These are phyloP conservation scores for Ensete glaucum DNA, from an alignment of 176 grass and related monocot genomes.

Conservation along the genomic window DNA sequence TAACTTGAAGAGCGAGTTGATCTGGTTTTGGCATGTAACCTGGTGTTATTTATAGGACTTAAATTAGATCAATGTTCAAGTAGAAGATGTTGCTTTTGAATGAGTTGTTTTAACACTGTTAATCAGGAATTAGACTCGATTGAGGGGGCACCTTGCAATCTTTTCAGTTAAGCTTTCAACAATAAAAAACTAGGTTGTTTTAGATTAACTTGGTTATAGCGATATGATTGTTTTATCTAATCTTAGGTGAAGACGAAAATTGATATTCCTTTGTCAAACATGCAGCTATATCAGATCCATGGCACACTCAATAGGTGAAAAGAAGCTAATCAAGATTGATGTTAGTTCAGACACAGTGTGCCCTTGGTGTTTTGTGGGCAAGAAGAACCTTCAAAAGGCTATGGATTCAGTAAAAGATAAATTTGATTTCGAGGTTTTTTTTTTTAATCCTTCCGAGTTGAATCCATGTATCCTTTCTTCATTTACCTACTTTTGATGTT, in stretches of 20 bases:
- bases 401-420: slow-evolving; percentile 65
- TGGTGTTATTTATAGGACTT: no score
- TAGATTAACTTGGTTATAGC: neutral
- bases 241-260: neutral
- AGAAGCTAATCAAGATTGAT: slow-evolving; percentile 72
- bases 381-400: slow-evolving; percentile 76
- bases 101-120: neutral
- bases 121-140: neutral
- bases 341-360: slow-evolving; percentile 87
- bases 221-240: neutral
- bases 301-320: slow-evolving; percentile 41
- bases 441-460: neutral
- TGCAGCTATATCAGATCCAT: slow-evolving; percentile 43
- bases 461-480: neutral
- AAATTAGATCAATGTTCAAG: no score
- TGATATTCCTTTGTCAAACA: slow-evolving; percentile 1
- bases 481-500: neutral
- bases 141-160: neutral
- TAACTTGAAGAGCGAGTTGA: no score
- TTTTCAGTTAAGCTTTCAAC: no score
- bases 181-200: neutral
- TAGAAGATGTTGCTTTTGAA: no score
- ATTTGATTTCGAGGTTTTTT: slow-evolving; percentile 74
- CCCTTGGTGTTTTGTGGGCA: slow-evolving; percentile 97
- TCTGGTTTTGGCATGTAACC: no score